A percentile compares a stretch with the other conserved stretches of the same genome.
These are phyloP conservation scores for Cadophora sp. DNA, from an alignment of 2,329 filamentous ascomycete species.

Conservation along the genomic window DNA sequence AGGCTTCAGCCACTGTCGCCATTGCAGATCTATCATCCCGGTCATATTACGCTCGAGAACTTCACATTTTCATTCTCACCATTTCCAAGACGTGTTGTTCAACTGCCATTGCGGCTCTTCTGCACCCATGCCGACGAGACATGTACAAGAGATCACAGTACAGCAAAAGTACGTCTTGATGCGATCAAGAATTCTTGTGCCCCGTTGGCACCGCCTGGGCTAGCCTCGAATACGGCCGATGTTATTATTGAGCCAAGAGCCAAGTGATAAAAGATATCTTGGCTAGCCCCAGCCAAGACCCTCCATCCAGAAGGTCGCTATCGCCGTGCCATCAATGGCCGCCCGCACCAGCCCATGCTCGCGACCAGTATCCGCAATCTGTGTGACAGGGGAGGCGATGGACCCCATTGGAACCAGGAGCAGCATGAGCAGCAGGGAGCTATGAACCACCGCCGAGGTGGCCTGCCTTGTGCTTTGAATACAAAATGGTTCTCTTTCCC, in stretches of 20 bases:
- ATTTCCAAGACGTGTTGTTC: slow-evolving; percentile 5
- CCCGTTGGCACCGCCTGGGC: slow-evolving; percentile 2
- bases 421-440: not conserved
- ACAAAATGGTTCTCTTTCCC: slow-evolving; percentile 8
- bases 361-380: slow-evolving; percentile 1
- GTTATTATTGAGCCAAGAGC: slow-evolving; percentile 3
- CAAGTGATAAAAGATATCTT: slow-evolving; percentile 6
- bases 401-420: slow-evolving; percentile 5
- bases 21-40: not conserved
- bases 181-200: slow-evolving; percentile 10
- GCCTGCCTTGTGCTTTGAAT: not conserved
- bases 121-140: not conserved
- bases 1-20: slow-evolving; percentile 8
- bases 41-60: not conserved
- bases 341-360: not conserved
- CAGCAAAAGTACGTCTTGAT: not conserved
- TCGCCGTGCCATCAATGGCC: slow-evolving; percentile 7
- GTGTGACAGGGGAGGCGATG: slow-evolving; percentile 11
- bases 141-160: not conserved
- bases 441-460: too few relatives aligned
- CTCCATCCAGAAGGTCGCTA: slow-evolving; percentile 15
- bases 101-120: not conserved
- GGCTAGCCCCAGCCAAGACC: slow-evolving; percentile 8
- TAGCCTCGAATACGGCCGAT: slow-evolving; percentile 4
- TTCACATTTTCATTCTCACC: too few relatives aligned